Evolutionary conservation across 140 eudicot genomes (phyloP).

Genomic region (Stevia rebaudiana): DNA sequence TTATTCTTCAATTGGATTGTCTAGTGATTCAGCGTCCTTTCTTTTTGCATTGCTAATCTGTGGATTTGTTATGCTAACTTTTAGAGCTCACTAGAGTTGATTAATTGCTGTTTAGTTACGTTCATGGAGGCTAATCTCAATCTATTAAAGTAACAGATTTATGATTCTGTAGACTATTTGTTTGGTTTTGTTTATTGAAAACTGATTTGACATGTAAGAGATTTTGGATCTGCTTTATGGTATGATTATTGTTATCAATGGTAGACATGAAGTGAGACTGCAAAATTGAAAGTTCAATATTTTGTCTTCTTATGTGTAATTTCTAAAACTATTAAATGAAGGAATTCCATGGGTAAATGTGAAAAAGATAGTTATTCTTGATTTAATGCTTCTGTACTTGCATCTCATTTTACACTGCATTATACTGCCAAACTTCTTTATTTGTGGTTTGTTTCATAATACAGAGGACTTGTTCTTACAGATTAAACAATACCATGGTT

Average conservation of each 20-base stretch:
- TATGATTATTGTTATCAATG: conserved; percentile 9
- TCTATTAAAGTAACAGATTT: not conserved
- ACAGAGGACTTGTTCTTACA: conserved; percentile 9
- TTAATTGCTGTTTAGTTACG: not conserved
- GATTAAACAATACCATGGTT: not conserved
- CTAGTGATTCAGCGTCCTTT: not conserved
- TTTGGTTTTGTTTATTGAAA: not conserved
- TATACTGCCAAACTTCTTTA: not conserved
- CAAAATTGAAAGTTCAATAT: conserved; percentile 4
- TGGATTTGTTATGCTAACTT: not conserved
- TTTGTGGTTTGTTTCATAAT: conserved; percentile 1
- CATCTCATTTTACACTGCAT: conserved; percentile 18
- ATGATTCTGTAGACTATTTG: not conserved
- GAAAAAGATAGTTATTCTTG: conserved; percentile 1
- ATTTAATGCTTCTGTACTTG: conserved; percentile 16
- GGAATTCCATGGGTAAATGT: conserved; percentile 11
- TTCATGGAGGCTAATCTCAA: not conserved
- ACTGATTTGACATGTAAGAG: conserved; percentile 7
- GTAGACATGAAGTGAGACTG: conserved; percentile 6
- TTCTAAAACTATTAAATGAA: not conserved
- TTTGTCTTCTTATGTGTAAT: conserved; percentile 19
- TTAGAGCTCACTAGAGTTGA: not conserved
- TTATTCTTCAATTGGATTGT: not conserved
- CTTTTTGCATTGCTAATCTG: not conserved
- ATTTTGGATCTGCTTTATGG: conserved; percentile 16